Evolutionary conservation across 495 filamentous ascomycete genomes (phyloP), one percentile per base, ranked within the genome.

Genomic region (Penicillium cinerascens): DNA sequence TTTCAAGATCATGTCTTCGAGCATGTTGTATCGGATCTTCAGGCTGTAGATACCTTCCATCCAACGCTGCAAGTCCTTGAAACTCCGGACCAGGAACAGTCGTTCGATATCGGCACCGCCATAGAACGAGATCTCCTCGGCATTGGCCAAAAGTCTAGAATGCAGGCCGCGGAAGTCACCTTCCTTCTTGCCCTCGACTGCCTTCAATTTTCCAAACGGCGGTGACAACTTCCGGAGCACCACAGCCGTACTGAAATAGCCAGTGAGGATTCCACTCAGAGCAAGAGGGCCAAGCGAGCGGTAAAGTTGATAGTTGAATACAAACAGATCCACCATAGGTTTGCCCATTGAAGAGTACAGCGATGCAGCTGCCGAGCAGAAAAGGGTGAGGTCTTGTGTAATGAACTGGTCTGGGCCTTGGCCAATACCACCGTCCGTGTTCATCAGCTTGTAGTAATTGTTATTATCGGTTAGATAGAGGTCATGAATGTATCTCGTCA

Each of bases 91-190:
- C 10, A 99, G 76, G 68, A 96, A 93, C 1, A 82, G 78, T 64
- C 89, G 91, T 68, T 99, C 95, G 73, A 91, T 95, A 54, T 91
- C 87, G 10, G 92, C 88, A 44, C 95, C 95, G 25, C 90, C 90
- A 61, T 99, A 99, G 68, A 99, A 99, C 6, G 95, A 93, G n/a
- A 99, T 85, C 65, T 99, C 95, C 71, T 99, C 95, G 20, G 95
- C 92, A 66, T 99, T 99, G 23, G 92, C 91, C 51, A 99, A 90
- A 0, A 99, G 76, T 35, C 95, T 82, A 10, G 92, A 84, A 70
- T 99, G 95, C 4, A 97, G 68, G 7, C 87, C 85, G 52, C 93
- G 80, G 70, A 97, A 97, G 54, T 97, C 92, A 13, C 95, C 95
- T 66, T 99, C 95, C 51, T 86, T 88, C 40, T 88, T 86, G 23